Base-by-base conservation (phyloP, 2,329 filamentous ascomycete species). In the Pseudocercospora vitis region DNA sequence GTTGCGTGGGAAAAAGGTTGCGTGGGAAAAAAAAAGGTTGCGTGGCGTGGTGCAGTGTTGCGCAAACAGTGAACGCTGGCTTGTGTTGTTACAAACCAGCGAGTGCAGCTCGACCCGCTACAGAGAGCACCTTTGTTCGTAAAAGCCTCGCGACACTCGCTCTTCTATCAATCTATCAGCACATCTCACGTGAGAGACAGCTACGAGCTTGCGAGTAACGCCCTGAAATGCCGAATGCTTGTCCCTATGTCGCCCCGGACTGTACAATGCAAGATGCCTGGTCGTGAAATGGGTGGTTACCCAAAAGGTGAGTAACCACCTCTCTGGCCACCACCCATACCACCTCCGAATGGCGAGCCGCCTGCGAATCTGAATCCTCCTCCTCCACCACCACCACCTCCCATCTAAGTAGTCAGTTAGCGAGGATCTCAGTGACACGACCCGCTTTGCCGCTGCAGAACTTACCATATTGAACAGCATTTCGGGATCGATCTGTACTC, bases 381-480 rank as follows among this genome's bases (percentile, higher is more conserved):
- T 6, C 70, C 76, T 64, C 78, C 74, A 29, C 80, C 78, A 58
- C 69, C 76, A 31, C 78, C 77, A 37, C 87, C 87, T 48, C 80
- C 85, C 85, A 91, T 90, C n/a, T n/a, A n/a, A n/a, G n/a, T n/a
- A n/a, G n/a, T n/a, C n/a, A n/a, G n/a, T n/a, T n/a, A n/a, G n/a
- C n/a, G n/a, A n/a, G n/a, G n/a, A n/a, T n/a, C n/a, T n/a, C n/a
- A n/a, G n/a, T n/a, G n/a, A n/a, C n/a, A n/a, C n/a, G n/a, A n/a
- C n/a, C n/a, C n/a, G n/a, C n/a, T n/a, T n/a, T n/a, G n/a, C n/a
- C n/a, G n/a, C n/a, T n/a, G n/a, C n/a, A n/a, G n/a, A n/a, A n/a
- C n/a, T n/a, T n/a, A n/a, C n/a, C 86, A 91, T 90, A 73, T 86
- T 89, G 76, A 90, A 90, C 21, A 91, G 76, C 61, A 91, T 85